Percentiles rank a stretch among this genome's conserved stretches.
Evolutionary conservation across 2,329 filamentous ascomycete species (phyloP).

Genomic region (Aaosphaeria pasadenensis): DNA sequence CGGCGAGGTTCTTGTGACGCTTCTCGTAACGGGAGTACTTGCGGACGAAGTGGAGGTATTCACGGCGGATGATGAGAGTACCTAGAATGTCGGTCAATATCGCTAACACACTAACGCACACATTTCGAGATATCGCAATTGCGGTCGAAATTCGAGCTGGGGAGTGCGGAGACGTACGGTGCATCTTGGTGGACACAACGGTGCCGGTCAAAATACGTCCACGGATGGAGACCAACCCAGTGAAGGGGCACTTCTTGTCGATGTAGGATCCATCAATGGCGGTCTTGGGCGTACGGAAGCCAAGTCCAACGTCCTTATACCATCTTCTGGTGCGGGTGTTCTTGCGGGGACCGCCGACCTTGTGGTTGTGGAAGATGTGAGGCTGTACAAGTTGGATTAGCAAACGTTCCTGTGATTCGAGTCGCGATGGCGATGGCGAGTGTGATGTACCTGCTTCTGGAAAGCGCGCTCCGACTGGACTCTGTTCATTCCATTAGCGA

Average conservation of each 20-base stretch:
- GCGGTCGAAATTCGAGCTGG: neutral
- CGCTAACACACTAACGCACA: conserved; percentile 9
- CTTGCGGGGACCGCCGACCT: conserved; percentile 66
- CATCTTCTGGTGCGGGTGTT: conserved; percentile 65
- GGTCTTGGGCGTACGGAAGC: conserved; percentile 97
- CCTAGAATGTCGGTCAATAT: conserved; percentile 11
- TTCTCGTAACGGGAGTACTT: conserved; percentile 99
- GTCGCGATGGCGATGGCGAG: conserved; percentile 9
- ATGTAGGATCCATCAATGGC: conserved; percentile 99
- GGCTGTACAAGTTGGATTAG: conserved; percentile 61
- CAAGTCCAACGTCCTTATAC: conserved; percentile 99
- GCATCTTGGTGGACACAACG: conserved; percentile 99
- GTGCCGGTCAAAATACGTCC: conserved; percentile 99
- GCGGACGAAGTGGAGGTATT: conserved; percentile 99
- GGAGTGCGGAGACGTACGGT: conserved; percentile 59
- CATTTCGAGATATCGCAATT: neutral
- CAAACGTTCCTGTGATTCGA: conserved; percentile 2
- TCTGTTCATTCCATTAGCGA: conserved; percentile 59
- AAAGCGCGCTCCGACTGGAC: conserved; percentile 99
- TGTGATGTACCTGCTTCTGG: conserved; percentile 66
- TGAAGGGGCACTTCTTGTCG: conserved; percentile 99
- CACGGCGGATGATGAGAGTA: conserved; percentile 96
- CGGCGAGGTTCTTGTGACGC: conserved; percentile 99
- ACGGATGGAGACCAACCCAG: conserved; percentile 97
- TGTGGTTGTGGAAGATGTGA: conserved; percentile 99